phyloP scores from a whole-genome alignment of 2,329 filamentous ascomycete species.

The Arthroderma uncinatum region DNA sequence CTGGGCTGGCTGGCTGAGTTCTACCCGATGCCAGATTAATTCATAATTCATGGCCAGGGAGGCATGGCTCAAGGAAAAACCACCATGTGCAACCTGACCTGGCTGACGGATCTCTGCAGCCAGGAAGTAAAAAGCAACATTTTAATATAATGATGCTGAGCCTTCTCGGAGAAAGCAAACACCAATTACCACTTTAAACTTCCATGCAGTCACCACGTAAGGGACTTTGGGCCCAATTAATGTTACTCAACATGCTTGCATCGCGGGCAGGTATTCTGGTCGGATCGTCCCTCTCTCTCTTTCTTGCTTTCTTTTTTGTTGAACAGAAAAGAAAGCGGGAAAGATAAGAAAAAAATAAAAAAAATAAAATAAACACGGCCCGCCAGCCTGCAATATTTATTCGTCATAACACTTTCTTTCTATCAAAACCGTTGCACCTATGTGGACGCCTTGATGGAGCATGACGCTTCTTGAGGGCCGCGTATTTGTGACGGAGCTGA shows the following conservation, averaged over 20 bases:
- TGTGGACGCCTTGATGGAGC: neutral
- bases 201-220: constrained; percentile 1
- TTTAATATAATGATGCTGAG: neutral
- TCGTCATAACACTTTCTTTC: constrained; percentile 2
- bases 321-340: neutral
- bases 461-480: neutral
- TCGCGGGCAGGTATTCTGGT: constrained; percentile 2
- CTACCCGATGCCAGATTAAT: neutral
- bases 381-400: neutral
- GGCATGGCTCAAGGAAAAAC: neutral
- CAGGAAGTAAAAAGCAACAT: neutral
- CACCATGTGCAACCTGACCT: constrained; percentile 2
- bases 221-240: neutral
- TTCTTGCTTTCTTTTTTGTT: neutral
- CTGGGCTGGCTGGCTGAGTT: neutral
- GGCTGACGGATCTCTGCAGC: neutral
- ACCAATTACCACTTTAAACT: neutral
- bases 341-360: too few relatives aligned
- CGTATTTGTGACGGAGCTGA: neutral
- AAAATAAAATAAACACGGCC: constrained; percentile 3
- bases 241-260: neutral
- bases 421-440: constrained; percentile 1
- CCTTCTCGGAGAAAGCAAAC: constrained; percentile 1
- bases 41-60: neutral
- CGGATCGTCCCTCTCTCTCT: neutral